phyloP scores from a whole-genome alignment of 768 basidiomycete species.

The Terana coerulea region DNA sequence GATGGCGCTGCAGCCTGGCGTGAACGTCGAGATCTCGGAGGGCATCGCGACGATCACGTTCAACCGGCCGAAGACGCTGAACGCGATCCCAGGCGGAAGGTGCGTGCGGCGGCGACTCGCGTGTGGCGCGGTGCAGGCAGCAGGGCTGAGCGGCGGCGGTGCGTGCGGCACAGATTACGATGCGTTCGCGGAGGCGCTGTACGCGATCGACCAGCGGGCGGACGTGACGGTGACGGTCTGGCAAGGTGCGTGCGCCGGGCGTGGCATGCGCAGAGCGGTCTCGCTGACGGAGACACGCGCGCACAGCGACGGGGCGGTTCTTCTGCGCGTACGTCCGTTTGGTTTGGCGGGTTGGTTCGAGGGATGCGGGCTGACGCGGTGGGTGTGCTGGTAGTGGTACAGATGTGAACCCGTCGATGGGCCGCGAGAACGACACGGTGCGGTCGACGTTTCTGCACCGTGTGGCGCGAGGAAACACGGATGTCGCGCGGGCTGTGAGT shows the following conservation, averaged over 20 bases:
- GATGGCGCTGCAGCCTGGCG: slow-evolving; percentile 9
- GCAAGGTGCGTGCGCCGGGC: slow-evolving; percentile 44
- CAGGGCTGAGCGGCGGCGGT: neutral
- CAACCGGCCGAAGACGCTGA: slow-evolving; percentile 54
- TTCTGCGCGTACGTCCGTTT: slow-evolving; percentile 59
- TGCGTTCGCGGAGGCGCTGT: slow-evolving; percentile 51
- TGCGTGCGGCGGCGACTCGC: no score
- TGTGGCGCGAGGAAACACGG: slow-evolving; percentile 51
- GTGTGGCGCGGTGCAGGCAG: neutral
- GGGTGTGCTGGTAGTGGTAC: slow-evolving; percentile 50
- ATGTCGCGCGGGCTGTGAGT: slow-evolving; percentile 62
- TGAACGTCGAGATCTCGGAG: slow-evolving; percentile 41
- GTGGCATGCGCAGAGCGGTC: neutral
- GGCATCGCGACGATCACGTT: slow-evolving; percentile 69
- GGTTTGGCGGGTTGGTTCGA: neutral
- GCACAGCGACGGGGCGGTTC: slow-evolving; percentile 60
- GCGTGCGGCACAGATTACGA: slow-evolving; percentile 48
- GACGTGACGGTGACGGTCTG: slow-evolving; percentile 65
- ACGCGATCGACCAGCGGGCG: slow-evolving; percentile 53
- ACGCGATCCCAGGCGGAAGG: slow-evolving; percentile 57
- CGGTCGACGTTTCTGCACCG: slow-evolving; percentile 45
- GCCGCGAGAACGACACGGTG: slow-evolving; percentile 18
- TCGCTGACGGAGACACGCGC: neutral
- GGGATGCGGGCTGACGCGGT: neutral
- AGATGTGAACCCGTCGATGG: slow-evolving; percentile 13